Percentiles rank a stretch among this genome's conserved stretches.
These are phyloP conservation scores for Aspergillus ochraceus DNA, from an alignment of 2,329 filamentous ascomycete species.

Conservation along the genomic window DNA sequence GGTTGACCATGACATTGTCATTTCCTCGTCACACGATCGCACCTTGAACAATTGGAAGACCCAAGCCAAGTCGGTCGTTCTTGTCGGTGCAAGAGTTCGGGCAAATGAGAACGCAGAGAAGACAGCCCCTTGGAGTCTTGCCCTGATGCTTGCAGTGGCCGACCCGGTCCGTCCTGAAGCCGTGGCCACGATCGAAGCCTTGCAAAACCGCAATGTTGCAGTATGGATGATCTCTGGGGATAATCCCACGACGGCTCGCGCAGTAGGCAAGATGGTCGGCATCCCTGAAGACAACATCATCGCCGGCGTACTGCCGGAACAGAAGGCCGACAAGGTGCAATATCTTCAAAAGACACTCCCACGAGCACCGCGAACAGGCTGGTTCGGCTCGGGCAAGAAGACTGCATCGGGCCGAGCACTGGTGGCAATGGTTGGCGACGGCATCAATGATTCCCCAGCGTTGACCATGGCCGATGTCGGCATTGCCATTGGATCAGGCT, in stretches of 20 bases:
- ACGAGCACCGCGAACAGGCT: conserved; percentile 1
- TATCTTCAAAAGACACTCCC: conserved; percentile 15
- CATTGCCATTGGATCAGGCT: conserved; percentile 74
- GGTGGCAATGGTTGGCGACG: conserved; percentile 79
- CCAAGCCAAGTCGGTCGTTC: conserved; percentile 8
- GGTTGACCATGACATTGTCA: neutral
- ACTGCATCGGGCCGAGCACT: conserved; percentile 35
- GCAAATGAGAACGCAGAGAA: neutral
- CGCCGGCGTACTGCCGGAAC: neutral
- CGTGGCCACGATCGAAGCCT: conserved; percentile 1
- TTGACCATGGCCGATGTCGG: conserved; percentile 74
- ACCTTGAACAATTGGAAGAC: conserved; percentile 3
- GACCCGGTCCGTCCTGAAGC: conserved; percentile 7
- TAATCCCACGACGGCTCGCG: neutral
- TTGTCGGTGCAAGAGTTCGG: neutral
- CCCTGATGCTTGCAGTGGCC: conserved; percentile 2
- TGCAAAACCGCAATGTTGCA: conserved; percentile 5
- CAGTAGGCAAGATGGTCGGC: neutral
- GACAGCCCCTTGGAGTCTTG: neutral
- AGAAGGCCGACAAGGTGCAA: conserved; percentile 8
- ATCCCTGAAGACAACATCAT: neutral
- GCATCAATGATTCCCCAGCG: conserved; percentile 80
- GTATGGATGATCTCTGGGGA: neutral
- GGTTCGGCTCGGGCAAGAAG: too few relatives aligned
- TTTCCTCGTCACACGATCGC: neutral